These are phyloP conservation scores for Purpureocillium lavendulum DNA, from an alignment of 2,329 filamentous ascomycete species.

Conservation along the genomic window DNA sequence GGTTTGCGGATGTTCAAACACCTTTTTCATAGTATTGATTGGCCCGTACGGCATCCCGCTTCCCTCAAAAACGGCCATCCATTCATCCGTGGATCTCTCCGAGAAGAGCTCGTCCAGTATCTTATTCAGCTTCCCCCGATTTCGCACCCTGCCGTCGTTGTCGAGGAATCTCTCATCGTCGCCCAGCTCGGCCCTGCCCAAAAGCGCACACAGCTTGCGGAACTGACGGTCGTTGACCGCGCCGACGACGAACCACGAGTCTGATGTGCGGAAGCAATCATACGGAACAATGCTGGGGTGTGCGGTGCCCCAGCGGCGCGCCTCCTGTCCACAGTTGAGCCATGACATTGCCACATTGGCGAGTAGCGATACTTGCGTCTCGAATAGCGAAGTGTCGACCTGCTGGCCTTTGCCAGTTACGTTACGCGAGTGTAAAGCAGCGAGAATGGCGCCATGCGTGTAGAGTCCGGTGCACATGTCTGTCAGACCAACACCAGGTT, in stretches of 20 bases:
- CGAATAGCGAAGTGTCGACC: slow-evolving; percentile 35
- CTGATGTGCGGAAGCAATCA: slow-evolving; percentile 29
- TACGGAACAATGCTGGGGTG: slow-evolving; percentile 40
- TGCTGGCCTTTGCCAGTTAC: slow-evolving; percentile 30
- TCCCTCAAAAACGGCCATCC: slow-evolving; percentile 28
- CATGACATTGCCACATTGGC: slow-evolving; percentile 31
- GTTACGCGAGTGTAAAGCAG: slow-evolving; percentile 28
- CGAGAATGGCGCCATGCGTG: slow-evolving; percentile 33
- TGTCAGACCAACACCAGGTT: slow-evolving; percentile 31
- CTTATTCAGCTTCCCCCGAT: slow-evolving; percentile 24
- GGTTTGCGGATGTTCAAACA: slow-evolving; percentile 34
- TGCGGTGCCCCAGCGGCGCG: slow-evolving; percentile 32
- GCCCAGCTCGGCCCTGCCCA: slow-evolving; percentile 14
- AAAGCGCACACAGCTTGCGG: slow-evolving; percentile 14
- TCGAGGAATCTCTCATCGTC: slow-evolving; percentile 19
- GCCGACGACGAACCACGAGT: slow-evolving; percentile 20
- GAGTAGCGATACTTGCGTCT: slow-evolving; percentile 31
- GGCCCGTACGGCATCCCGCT: slow-evolving; percentile 36
- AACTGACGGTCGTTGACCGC: slow-evolving; percentile 28
- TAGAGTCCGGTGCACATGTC: slow-evolving; percentile 37
- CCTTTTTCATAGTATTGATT: slow-evolving; percentile 34
- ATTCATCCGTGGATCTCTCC: slow-evolving; percentile 28
- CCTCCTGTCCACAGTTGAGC: slow-evolving; percentile 28
- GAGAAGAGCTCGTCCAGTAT: slow-evolving; percentile 25
- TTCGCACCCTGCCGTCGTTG: slow-evolving; percentile 23